Evolutionary conservation across 2,329 filamentous ascomycete genomes (phyloP), one percentile per base, ranked within the genome.

Genomic region (Phyllosticta citriasiana): DNA sequence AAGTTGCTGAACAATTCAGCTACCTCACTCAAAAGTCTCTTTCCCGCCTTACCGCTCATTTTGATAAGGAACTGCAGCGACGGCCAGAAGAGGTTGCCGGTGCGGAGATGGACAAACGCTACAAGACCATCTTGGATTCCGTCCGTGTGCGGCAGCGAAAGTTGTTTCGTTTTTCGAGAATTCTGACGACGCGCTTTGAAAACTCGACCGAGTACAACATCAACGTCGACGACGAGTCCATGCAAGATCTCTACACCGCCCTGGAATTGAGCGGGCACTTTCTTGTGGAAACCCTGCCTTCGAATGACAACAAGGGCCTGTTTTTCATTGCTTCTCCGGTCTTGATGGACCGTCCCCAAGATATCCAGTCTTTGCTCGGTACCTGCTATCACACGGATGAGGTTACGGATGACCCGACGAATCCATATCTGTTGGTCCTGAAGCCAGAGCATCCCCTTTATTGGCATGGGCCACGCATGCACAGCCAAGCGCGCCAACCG

Each of bases 1-100:
- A 97, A 76, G 94, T 97, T 52, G 94, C 94, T 1, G 94, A 97
- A 77, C 94, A 99, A 72, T 99, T 99, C 73, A 95, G 88, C 79
- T 80, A 72, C 54, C 81, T 99, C 64, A 97, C 94, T 1, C 92
- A 90, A 70, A 97, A 97, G 75, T 92, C 93, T 8, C 81, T 97
- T 63, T 88, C 88, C 67, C 88, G 94, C 57, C 80, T 99, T 59
- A 96, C 90, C 70, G 83, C 87, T 64, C 94, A 94, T 19, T 99
- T 97, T 67, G 94, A 97, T 73, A 87, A 87, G 67, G 94, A 99
- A 73, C 80, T 97, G 57, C 88, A 93, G 66, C 84, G 88, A 61
- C 88, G 90, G 67, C 87, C 89, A 1, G 91, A 91, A 67, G 92
- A 97, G 74, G 88, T 87, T 61, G 84, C 87, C 33, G 77, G 77